phyloP scores from a whole-genome alignment of 2,329 filamentous ascomycete species.

The Hysterium pulicare region DNA sequence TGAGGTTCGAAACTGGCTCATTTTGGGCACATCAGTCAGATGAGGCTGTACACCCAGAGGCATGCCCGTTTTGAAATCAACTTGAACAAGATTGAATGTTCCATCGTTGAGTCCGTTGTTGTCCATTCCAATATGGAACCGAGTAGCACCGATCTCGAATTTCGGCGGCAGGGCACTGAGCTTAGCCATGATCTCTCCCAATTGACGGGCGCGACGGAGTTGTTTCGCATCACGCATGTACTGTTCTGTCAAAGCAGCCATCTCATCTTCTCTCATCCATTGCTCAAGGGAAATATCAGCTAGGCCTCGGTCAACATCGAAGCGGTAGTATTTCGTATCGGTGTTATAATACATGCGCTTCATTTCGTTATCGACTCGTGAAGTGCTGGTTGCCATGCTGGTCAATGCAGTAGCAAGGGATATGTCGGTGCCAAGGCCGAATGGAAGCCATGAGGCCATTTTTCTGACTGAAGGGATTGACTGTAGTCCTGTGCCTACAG shows the following conservation, averaged over 20 bases:
- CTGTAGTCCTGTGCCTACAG: conserved; percentile 37
- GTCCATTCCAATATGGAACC: conserved; percentile 32
- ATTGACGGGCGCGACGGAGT: conserved; percentile 22
- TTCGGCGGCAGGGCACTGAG: conserved; percentile 33
- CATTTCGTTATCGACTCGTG: conserved; percentile 41
- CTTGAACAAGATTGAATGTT: conserved; percentile 28
- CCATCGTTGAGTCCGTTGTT: conserved; percentile 28
- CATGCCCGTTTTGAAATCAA: conserved; percentile 39
- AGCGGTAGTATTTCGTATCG: conserved; percentile 36
- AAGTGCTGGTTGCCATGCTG: conserved; percentile 37
- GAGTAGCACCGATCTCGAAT: conserved; percentile 31
- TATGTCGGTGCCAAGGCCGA: conserved; percentile 38
- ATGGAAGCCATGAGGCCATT: conserved; percentile 36
- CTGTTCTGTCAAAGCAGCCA: conserved; percentile 37
- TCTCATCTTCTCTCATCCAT: conserved; percentile 42
- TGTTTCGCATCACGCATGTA: conserved; percentile 38
- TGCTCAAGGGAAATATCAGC: conserved; percentile 38
- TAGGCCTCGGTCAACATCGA: conserved; percentile 40
- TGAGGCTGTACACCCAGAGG: conserved; percentile 20
- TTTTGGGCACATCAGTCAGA: conserved; percentile 20
- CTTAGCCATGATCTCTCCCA: conserved; percentile 36
- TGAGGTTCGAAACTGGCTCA: conserved; percentile 19
- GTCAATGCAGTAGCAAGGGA: conserved; percentile 34
- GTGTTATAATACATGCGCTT: conserved; percentile 38
- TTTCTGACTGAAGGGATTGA: conserved; percentile 38